phyloP scores from a whole-genome alignment of 75 land plant species.

The Ceratopteris richardii region DNA sequence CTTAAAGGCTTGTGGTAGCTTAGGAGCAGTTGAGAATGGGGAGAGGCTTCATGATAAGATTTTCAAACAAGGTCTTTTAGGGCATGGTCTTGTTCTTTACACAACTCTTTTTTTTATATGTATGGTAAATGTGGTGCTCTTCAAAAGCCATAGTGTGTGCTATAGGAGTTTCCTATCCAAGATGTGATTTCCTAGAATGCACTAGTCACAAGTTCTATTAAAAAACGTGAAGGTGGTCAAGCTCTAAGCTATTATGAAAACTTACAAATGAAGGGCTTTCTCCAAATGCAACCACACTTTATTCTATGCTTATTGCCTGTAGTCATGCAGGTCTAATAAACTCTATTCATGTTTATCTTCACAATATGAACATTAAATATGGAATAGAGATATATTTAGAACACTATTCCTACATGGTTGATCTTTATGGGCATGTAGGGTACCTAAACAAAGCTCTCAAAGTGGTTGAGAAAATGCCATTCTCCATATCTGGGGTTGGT shows the following conservation, averaged over 20 bases:
- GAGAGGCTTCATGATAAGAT: constrained; percentile 28
- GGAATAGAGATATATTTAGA: constrained; percentile 16
- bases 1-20: constrained; percentile 35
- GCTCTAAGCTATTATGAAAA: constrained; percentile 28
- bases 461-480: constrained; percentile 28
- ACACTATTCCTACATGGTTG: constrained; percentile 56
- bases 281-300: constrained; percentile 43
- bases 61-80: constrained; percentile 34
- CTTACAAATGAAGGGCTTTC: constrained; percentile 30
- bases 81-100: constrained; percentile 18
- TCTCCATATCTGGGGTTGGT: constrained; percentile 35
- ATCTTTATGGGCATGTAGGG: constrained; percentile 45
- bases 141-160: constrained; percentile 20
- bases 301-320: constrained; percentile 41
- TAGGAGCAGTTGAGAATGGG: constrained; percentile 17
- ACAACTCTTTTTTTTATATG: constrained; percentile 40
- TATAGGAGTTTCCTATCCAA: constrained; percentile 12
- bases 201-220: constrained; percentile 29
- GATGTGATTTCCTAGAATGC: constrained; percentile 64
- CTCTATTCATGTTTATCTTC: constrained; percentile 36
- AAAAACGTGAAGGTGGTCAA: constrained; percentile 10
- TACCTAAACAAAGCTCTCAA: constrained; percentile 20
- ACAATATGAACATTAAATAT: constrained; percentile 17
- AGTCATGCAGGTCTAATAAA: constrained; percentile 13
- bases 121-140: constrained; percentile 34